Percentiles rank a stretch among this genome's conserved stretches.
phyloP scores from a whole-genome alignment of 1,139 yeast species.

The Hyphopichia pseudoburtonii region DNA sequence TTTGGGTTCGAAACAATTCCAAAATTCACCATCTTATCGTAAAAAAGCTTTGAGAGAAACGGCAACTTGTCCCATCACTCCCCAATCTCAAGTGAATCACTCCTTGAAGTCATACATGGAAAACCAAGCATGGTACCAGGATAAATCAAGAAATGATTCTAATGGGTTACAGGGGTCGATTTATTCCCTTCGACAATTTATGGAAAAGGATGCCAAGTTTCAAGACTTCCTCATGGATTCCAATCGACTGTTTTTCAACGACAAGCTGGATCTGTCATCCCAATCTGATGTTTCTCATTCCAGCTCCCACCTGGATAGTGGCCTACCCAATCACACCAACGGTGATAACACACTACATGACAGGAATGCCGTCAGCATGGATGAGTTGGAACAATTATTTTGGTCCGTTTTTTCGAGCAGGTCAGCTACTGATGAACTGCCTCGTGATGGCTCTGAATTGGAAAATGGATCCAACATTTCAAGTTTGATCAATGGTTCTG shows the following conservation, averaged over 20 bases:
- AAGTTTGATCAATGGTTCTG: conserved; percentile 23
- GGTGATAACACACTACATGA: conserved; percentile 14
- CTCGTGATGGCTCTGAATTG: conserved; percentile 28
- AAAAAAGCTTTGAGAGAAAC: conserved; percentile 17
- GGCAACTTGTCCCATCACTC: conserved; percentile 22
- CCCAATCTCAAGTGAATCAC: conserved; percentile 28
- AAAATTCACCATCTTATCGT: conserved; percentile 13
- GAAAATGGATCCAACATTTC: conserved; percentile 30
- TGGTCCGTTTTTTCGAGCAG: conserved; percentile 40
- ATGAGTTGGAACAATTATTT: conserved; percentile 44
- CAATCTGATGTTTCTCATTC: background rate
- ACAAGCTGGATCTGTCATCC: background rate
- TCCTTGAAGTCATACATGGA: conserved; percentile 19
- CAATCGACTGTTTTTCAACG: conserved; percentile 1
- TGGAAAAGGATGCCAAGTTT: conserved; percentile 49
- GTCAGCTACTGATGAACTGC: conserved; percentile 13
- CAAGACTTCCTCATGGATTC: conserved; percentile 28
- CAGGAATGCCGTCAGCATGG: conserved; percentile 19
- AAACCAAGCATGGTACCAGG: conserved; percentile 23
- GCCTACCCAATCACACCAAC: background rate
- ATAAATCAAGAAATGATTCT: conserved; percentile 25
- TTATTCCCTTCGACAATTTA: conserved; percentile 51
- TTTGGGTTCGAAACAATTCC: too few relatives aligned
- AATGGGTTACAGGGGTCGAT: conserved; percentile 38
- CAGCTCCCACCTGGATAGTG: background rate